Evolutionary conservation across 164 flowering plant species (phyloP).

Genomic region (Nymphaea colorata): DNA sequence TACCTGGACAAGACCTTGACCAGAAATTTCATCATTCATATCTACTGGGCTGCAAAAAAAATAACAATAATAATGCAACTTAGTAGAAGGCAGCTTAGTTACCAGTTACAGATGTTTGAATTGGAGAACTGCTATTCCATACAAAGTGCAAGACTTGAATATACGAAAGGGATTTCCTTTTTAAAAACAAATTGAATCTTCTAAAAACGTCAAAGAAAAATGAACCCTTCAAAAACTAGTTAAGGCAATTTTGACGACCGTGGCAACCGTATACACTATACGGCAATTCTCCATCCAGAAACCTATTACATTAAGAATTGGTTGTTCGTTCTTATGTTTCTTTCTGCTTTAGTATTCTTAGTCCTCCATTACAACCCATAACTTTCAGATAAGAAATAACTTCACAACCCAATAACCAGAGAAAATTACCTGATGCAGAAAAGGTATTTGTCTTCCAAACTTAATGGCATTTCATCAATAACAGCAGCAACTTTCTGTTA

Average conservation of each 20-base stretch:
- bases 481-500: constrained; percentile 82
- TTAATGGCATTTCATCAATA: constrained; percentile 72
- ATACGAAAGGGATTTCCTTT: no score
- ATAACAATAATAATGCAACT: not conserved
- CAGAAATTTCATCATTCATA: constrained; percentile 67
- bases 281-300: no score
- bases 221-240: no score
- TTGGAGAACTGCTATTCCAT: not conserved
- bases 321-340: not conserved
- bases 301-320: not conserved
- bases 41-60: constrained; percentile 73
- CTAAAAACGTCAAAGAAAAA: no score
- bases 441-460: constrained; percentile 74
- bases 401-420: not conserved
- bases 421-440: constrained; percentile 67
- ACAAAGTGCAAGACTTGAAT: not conserved
- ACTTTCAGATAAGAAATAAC: no score
- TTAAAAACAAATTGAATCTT: no score
- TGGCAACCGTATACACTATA: no score
- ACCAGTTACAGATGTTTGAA: not conserved
- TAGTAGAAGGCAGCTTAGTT: no score
- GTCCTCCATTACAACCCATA: no score
- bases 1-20: constrained; percentile 92
- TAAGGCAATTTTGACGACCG: no score
- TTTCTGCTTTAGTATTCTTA: no score